phyloP scores from a whole-genome alignment of 805 yeast genomes.

The Kuraishia ogatae region DNA sequence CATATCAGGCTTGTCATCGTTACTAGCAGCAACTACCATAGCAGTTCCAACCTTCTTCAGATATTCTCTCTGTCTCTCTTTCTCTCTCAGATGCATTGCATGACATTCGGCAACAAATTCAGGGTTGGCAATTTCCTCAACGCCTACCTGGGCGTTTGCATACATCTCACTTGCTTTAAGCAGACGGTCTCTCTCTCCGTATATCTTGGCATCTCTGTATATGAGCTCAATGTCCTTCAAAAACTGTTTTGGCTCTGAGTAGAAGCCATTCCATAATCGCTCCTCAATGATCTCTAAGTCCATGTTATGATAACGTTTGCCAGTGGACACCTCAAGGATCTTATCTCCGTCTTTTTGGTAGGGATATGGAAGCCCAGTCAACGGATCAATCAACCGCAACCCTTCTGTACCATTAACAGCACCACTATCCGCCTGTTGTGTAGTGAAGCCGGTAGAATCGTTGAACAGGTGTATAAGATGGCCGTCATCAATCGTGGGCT shows the following conservation, averaged over 20 bases:
- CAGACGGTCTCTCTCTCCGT: conserved; percentile 78
- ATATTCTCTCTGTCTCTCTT: conserved; percentile 37
- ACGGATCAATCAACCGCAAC: not conserved
- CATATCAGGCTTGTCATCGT: not conserved
- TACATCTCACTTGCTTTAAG: conserved; percentile 86
- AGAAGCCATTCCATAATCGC: conserved; percentile 93
- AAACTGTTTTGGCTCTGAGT: conserved; percentile 87
- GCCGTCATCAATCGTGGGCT: conserved; percentile 81
- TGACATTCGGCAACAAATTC: conserved; percentile 72
- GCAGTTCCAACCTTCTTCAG: conserved; percentile 9
- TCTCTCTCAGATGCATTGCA: conserved; percentile 60
- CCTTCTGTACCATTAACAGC: not conserved
- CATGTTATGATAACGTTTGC: conserved; percentile 72
- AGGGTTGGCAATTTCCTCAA: conserved; percentile 74
- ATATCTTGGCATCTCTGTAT: conserved; percentile 61
- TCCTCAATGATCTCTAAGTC: conserved; percentile 93
- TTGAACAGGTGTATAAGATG: conserved; percentile 63
- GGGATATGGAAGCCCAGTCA: conserved; percentile 14
- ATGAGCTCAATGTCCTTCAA: conserved; percentile 80
- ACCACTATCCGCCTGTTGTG: not conserved
- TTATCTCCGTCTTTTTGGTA: conserved; percentile 54
- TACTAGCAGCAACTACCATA: not conserved
- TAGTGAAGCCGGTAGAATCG: conserved; percentile 22
- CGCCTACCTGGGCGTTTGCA: conserved; percentile 92
- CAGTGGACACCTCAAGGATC: conserved; percentile 76